Evolutionary conservation across 306 rosid species (phyloP).

Genomic region (Trichosanthes cucumerina): DNA sequence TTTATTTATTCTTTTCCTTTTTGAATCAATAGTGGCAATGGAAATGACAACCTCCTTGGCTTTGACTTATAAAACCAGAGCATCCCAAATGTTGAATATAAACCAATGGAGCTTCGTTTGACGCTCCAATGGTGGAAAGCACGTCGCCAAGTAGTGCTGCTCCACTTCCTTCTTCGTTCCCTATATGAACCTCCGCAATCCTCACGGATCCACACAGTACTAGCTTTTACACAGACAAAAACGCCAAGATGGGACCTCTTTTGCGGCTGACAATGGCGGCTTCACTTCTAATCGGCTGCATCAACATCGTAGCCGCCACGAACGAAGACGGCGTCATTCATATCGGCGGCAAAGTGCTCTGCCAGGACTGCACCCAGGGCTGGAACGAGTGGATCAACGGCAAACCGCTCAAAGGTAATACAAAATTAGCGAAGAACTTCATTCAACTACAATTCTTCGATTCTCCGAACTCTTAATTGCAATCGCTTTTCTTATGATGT

Average conservation of each 20-base stretch:
- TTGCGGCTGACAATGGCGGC: conserved; percentile 21
- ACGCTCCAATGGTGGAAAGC: conserved; percentile 22
- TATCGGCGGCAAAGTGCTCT: conserved; percentile 60
- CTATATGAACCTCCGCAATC: conserved; percentile 12
- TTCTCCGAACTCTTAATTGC: not conserved
- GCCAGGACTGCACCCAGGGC: conserved; percentile 76
- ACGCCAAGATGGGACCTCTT: conserved; percentile 19
- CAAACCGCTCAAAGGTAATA: conserved; percentile 54
- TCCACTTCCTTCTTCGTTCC: conserved; percentile 20
- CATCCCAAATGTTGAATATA: too few species aligned
- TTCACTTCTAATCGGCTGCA: conserved; percentile 23
- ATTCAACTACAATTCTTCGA: not conserved
- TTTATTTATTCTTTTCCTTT: too few species aligned
- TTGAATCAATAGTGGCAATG: not conserved
- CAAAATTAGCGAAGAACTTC: not conserved
- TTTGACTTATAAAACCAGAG: not conserved
- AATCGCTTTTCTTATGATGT: not conserved
- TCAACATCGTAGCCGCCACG: conserved; percentile 20
- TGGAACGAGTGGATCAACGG: conserved; percentile 64
- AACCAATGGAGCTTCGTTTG: not conserved
- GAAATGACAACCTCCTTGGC: not conserved
- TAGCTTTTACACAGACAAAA: not conserved
- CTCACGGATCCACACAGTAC: not conserved
- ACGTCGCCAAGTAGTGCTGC: conserved; percentile 34
- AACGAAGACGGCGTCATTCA: conserved; percentile 22